Base-by-base conservation (phyloP, 169 alveolate species). In the Babesia divergens region DNA sequence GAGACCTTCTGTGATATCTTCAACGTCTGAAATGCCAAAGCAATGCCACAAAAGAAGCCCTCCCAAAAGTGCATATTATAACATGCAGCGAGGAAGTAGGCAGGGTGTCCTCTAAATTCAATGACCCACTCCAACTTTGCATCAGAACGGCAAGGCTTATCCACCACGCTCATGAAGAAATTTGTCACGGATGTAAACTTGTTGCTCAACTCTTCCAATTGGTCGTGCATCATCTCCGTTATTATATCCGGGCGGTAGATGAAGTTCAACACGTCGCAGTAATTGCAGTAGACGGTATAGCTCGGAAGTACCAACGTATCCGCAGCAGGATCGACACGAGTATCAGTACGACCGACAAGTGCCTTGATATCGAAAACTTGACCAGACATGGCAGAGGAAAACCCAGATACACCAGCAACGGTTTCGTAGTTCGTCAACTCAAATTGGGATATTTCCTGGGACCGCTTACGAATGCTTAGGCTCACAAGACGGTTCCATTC, bases 401-500 rank as follows among this genome's bases (percentile, higher is more conserved):
- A 11, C 9, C 54, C 46, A 11, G 50, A 31, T 14, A 11, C 40
- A 2, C 56, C 32, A 9, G 86, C 44, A 0, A 56, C 54, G 2
- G 86, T 51, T 52, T 77, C 86, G 47, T 77, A 77, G 54, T 64
- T 53, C 51, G 43, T 59, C 22, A 77, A 38, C 34, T 77, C 86
- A 34, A 64, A 77, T 18, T 65, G 71, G n/a, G 82, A 42, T 7
- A 77, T 49, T 38, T 69, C 72, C 26, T 58, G 67, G 22, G 40
- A n/a, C 18, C 62, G 71, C 56, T 51, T 55, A 0, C 74, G 37
- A 16, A 35, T 2, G 37, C 38, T 29, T 29, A 69, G 24, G n/a
- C 44, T 44, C 11, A 44, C 81, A 24, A 53, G 14, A 32, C 28
- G 29, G 32, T 29, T 77, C 86, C 86, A 77, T 47, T 77, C 86